Percentiles rank a stretch among this genome's conserved stretches.
Conservation (phyloP, 2,329 filamentous ascomycete species). For the Leptographium radiaticola region DNA sequence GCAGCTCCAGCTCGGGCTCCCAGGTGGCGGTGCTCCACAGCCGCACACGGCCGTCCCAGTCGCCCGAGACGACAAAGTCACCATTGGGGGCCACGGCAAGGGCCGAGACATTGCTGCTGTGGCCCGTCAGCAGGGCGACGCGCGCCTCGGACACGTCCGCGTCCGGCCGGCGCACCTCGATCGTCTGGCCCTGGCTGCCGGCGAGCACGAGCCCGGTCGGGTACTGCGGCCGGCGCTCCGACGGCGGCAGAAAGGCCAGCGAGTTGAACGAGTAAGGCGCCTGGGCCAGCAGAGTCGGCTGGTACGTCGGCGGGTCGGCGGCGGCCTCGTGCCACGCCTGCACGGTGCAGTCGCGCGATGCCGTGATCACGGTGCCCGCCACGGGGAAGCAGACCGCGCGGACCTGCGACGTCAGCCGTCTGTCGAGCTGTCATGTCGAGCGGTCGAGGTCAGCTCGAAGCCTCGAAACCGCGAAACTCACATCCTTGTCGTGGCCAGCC, state of each 20-base stretch:
- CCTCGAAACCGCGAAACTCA: too few species aligned
- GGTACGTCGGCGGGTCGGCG: slow-evolving; percentile 50
- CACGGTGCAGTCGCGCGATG: slow-evolving; percentile 83
- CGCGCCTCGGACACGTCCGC: slow-evolving; percentile 60
- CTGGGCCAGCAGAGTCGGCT: slow-evolving; percentile 65
- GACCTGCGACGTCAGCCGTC: slow-evolving; percentile 43
- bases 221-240: slow-evolving; percentile 32
- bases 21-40: slow-evolving; percentile 80
- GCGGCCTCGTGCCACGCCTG: slow-evolving; percentile 65
- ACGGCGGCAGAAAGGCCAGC: slow-evolving; percentile 62
- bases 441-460: too few species aligned
- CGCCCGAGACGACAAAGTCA: slow-evolving; percentile 71
- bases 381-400: slow-evolving; percentile 71
- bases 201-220: slow-evolving; percentile 75
- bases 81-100: slow-evolving; percentile 65
- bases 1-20: slow-evolving; percentile 60
- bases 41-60: slow-evolving; percentile 83
- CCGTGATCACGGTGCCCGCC: slow-evolving; percentile 58
- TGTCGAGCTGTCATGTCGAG: neutral
- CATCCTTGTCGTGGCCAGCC: slow-evolving; percentile 84
- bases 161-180: slow-evolving; percentile 70
- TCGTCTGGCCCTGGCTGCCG: slow-evolving; percentile 82
- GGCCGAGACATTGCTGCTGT: slow-evolving; percentile 77
- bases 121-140: slow-evolving; percentile 74
- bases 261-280: slow-evolving; percentile 82